Conservation (phyloP, 106 monocot species). For the Dendrobium officinale region DNA sequence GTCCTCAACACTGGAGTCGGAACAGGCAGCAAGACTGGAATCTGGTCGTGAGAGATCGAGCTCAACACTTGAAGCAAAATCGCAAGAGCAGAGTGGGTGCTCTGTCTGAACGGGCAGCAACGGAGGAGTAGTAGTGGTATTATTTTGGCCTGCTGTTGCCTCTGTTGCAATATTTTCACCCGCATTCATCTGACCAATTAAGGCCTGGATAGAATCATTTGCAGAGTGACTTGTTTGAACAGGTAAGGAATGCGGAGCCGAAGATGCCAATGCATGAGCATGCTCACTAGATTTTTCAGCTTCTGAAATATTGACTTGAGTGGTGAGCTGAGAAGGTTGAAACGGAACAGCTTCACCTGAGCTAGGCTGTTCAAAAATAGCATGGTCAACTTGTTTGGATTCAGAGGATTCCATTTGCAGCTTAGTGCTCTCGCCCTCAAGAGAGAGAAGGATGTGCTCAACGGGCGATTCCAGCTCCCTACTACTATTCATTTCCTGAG, state of each 20-base stretch:
- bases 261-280: not conserved
- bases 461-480: slow-evolving; percentile 9
- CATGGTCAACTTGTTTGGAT: not conserved
- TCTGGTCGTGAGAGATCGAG: no score
- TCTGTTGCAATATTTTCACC: not conserved
- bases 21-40: no score
- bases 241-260: slow-evolving; percentile 2
- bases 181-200: not conserved
- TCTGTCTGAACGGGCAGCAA: no score
- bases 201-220: not conserved
- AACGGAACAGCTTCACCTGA: slow-evolving; percentile 1
- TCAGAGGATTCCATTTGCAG: slow-evolving; percentile 4
- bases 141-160: slow-evolving; percentile 5
- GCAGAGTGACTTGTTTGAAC: slow-evolving; percentile 8
- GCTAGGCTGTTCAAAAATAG: not conserved
- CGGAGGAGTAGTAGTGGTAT: not conserved
- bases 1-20: no score
- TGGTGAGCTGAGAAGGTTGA: slow-evolving; percentile 9
- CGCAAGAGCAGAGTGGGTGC: no score
- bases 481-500: not conserved
- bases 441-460: not conserved
- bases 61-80: no score
- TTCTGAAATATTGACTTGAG: not conserved
- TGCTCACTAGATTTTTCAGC: slow-evolving; percentile 2
- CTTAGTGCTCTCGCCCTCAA: slow-evolving; percentile 4